Evolutionary conservation across 257 asterid species (phyloP), one percentile per base, ranked within the genome.

Genomic region (Solanum microdontum): DNA sequence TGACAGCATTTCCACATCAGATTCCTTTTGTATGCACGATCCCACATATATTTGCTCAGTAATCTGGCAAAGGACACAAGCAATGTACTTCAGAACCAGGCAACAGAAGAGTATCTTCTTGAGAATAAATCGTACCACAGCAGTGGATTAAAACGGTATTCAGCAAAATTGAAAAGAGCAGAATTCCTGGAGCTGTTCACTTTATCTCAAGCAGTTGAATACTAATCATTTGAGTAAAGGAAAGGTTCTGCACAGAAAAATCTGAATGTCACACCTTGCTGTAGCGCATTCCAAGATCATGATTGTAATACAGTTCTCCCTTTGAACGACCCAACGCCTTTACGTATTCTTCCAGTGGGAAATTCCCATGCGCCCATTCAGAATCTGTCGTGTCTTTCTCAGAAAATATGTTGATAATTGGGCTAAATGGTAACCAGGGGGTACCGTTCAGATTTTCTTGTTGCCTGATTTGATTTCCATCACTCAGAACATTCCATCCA

Each of bases 31-130:
- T 83, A 97, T 94, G 84, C 99, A 97, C 36, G 99, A 97, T 37
- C 99, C 99, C 45, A 96, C 98, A 82, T 93, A 95, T 85, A 96
- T 95, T 91, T 97, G 99, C 91, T 97, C 99, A 11, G 99, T 97
- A 91, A 97, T 95, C 99, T 97, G 89, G 79, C 88, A 89, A 33
- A 51, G 51, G 30, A 45, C n/a, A 23, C 66, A 82, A 51, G 30
- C 66, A 82, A 82, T 82, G 69, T 82, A 30, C 85, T 33, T 86
- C 87, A 72, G 82, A 72, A 86, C 33, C 28, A 69, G 51, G 83
- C 24, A 86, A 21, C 64, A 30, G 26, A 45, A 70, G 28, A 86
- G 72, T 34, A n/a, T 51, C 88, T 21, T 21, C 28, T 73, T 45
- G 85, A 17, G 33, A 23, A 73, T 7, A 21, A 40, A 86, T 28